phyloP scores from a whole-genome alignment of 305 asterid species.

The Fraxinus baroniana region DNA sequence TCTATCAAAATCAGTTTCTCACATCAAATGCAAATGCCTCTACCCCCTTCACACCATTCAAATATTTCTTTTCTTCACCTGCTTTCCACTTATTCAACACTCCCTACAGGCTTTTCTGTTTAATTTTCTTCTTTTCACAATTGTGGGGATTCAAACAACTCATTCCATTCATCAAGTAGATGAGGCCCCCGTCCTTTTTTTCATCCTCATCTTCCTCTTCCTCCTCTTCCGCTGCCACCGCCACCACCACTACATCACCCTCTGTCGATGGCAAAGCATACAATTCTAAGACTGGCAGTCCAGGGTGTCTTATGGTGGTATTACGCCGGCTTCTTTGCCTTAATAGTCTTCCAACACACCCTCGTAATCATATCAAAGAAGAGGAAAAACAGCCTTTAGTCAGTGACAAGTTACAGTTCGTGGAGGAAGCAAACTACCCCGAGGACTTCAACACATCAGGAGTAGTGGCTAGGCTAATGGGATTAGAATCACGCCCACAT shows the following conservation, averaged over 20 bases:
- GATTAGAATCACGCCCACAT: slow-evolving; percentile 51
- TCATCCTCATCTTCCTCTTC: slow-evolving; percentile 33
- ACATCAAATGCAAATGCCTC: slow-evolving; percentile 29
- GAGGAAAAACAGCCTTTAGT: slow-evolving; percentile 6
- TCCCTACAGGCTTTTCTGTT: slow-evolving; percentile 15
- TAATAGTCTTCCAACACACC: slow-evolving; percentile 30
- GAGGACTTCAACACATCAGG: slow-evolving; percentile 33
- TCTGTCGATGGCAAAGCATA: background rate
- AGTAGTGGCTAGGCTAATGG: slow-evolving; percentile 68
- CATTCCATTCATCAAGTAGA: slow-evolving; percentile 15
- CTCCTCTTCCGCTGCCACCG: slow-evolving; percentile 4
- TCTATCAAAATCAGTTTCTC: slow-evolving; percentile 19
- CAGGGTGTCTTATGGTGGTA: slow-evolving; percentile 44
- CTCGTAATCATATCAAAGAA: slow-evolving; percentile 25
- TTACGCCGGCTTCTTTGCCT: slow-evolving; percentile 61
- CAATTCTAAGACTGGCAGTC: slow-evolving; percentile 20
- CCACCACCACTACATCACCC: background rate
- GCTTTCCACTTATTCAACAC: slow-evolving; percentile 23
- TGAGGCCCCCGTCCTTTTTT: slow-evolving; percentile 40
- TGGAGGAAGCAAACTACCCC: background rate
- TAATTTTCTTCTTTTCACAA: slow-evolving; percentile 6
- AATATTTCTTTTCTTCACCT: slow-evolving; percentile 26
- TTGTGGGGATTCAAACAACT: background rate
- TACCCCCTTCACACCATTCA: slow-evolving; percentile 31
- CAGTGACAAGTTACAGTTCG: background rate